Conservation (phyloP, 805 yeast genomes). For the Lachancea kluyveri region DNA sequence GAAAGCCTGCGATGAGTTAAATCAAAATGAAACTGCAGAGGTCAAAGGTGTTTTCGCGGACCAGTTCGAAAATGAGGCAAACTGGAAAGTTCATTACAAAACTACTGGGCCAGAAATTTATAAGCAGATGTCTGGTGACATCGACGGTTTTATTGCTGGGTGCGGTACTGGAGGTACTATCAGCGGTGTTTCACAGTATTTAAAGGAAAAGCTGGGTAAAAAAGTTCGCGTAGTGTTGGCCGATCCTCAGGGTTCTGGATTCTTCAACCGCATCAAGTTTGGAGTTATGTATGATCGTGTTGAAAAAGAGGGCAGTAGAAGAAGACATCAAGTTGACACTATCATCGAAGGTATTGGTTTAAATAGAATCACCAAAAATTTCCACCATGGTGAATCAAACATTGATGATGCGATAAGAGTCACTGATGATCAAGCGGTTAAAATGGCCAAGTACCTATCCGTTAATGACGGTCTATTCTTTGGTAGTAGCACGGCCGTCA, state of each 20-base stretch:
- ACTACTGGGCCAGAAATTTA: conserved; percentile 94
- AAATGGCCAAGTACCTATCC: conserved; percentile 81
- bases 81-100: conserved; percentile 77
- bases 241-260: conserved; percentile 95
- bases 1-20: conserved; percentile 47
- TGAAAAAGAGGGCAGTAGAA: conserved; percentile 87
- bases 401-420: conserved; percentile 81
- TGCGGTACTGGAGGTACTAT: conserved; percentile 98
- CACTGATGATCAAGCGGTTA: conserved; percentile 70
- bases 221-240: conserved; percentile 58
- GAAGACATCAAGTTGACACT: conserved; percentile 96
- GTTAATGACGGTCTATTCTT: conserved; percentile 83
- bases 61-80: conserved; percentile 89
- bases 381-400: conserved; percentile 57
- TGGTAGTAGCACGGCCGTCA: conserved; percentile 91
- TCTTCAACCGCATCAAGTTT: conserved; percentile 72
- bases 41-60: conserved; percentile 76
- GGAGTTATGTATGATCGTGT: conserved; percentile 92
- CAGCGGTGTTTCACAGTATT: conserved; percentile 77
- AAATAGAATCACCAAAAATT: conserved; percentile 79
- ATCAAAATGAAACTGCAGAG: conserved; percentile 31
- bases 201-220: conserved; percentile 44
- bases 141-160: conserved; percentile 82
- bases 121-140: conserved; percentile 53
- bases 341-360: conserved; percentile 90